Base-by-base conservation (phyloP, 2,329 filamentous ascomycete genomes). In the Monosporascus sp. region DNA sequence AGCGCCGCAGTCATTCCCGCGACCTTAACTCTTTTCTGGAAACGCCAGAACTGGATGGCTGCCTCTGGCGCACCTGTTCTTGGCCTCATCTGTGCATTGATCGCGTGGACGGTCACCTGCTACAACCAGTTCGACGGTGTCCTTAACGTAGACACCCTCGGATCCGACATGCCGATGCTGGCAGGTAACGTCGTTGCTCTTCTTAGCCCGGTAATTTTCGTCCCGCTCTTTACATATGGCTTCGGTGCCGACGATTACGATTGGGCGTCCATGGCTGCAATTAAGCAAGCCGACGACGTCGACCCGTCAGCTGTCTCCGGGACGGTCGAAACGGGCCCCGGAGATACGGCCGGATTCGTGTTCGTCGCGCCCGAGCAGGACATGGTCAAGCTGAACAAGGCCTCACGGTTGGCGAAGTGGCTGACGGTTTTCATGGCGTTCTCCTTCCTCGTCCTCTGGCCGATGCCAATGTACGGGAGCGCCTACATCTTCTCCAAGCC, bases 111-210 rank as follows among this genome's bases (percentile, higher is more conserved):
- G 4, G 87, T 90, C 5, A 90, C 87, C 0, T 80, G 88, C 8
- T 83, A 87, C 65, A 83, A 80, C 57, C 69, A 88, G 63, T 87
- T 47, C 47, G 50, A 82, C 61, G 87, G 87, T n/a, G 72, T 72
- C 2, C 78, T 96, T 20, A 81, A 77, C 43, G 87, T 96, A 37
- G 77, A 74, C 0, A 88, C 85, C 59, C 91, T 89, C 0, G 90
- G 90, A 1, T 80, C 83, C 39, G 93, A 94, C 71, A 82, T 87
- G 58, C 88, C 89, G 17, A 94, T 94, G 89, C 73, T 95, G n/a
- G 89, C 87, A 0, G 90, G 90, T 46, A 94, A 95, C n/a, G 60
- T 58, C 24, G 58, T 60, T 24, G 59, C 60, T 18, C 58, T 62
- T 17, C 41, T 58, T 7, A 62, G 58, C 43, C 60, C 60, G 14